A percentile compares a stretch with the other conserved stretches of the same genome.
phyloP scores from a whole-genome alignment of 148 eudicot species.

The Rhododendron vialii region DNA sequence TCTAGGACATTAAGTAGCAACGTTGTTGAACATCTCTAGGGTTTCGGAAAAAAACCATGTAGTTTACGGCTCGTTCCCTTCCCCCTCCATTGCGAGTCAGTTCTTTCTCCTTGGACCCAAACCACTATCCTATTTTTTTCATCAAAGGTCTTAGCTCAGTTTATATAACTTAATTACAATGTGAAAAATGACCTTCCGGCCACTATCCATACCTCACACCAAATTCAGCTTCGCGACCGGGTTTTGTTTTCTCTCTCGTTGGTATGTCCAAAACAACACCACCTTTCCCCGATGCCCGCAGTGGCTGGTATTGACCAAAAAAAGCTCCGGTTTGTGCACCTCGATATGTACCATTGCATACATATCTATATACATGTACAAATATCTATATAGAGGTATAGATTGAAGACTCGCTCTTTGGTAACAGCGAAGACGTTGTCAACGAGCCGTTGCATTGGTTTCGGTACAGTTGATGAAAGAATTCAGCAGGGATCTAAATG shows the following conservation, averaged over 20 bases:
- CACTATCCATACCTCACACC: constrained; percentile 56
- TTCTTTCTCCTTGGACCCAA: not conserved
- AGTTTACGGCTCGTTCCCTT: not conserved
- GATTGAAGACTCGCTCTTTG: constrained; percentile 47
- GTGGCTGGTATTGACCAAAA: constrained; percentile 42
- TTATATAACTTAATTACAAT: not conserved
- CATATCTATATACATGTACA: not conserved
- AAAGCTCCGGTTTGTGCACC: constrained; percentile 42
- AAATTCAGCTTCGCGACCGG: constrained; percentile 88
- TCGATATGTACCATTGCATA: not conserved
- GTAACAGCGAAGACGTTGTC: constrained; percentile 56
- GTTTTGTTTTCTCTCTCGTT: constrained; percentile 75
- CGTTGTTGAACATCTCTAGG: not conserved
- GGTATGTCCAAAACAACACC: constrained; percentile 80
- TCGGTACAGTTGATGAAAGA: not conserved
- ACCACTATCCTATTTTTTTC: not conserved
- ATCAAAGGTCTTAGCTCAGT: not conserved
- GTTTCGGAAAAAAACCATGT: not conserved
- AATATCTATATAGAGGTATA: not conserved
- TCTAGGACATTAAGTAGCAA: not conserved
- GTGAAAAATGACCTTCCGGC: not conserved
- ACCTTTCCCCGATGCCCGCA: constrained; percentile 53
- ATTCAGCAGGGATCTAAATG: not conserved
- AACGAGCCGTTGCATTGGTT: constrained; percentile 58
- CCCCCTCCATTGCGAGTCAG: not conserved